Base-by-base conservation (phyloP, 805 yeast species). In the Candida tallmaniae region DNA sequence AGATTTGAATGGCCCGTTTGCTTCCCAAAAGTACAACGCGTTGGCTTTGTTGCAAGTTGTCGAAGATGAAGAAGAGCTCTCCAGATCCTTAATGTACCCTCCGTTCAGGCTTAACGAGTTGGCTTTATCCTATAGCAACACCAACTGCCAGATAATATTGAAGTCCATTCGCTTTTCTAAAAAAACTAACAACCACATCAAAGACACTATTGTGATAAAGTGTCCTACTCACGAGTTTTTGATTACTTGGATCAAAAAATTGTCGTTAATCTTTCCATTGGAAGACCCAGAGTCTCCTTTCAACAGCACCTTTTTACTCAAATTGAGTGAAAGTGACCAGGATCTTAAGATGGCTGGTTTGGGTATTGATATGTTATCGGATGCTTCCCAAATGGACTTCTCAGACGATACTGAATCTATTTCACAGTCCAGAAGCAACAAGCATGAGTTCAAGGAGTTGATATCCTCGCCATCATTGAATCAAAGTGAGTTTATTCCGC, bases 11-110 rank as follows among this genome's bases (percentile, higher is more conserved):
- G 47, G 40, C 8, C 32, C 28, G 9, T 34, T 34, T 11, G 42
- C 46, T 5, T 29, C 42, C 23, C 37, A 37, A 29, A n/a, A 23
- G 5, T 60, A 46, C 40, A 60, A 65, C 37, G 56, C 73, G 5
- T 55, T 65, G 45, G 73, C 70, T 5, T 47, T 66, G 10, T 44
- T 65, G 32, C 11, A 5, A 6, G 37, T 34, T 5, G 42, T 48
- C 3, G 37, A 55, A 12, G 53, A 55, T 6, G 27, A 31, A n/a
- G 45, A 42, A 14, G 29, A 29, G 6, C 42, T 36, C 3, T 39
- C 57, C 1, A 48, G 71, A 18, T 54, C 60, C 7, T 55, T 66
- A 22, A 35, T 66, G 41, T 65, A 47, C 41, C 71, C 73, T 6
- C 73, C 73, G 2, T 65, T 66, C 42, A 41, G 73, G 31, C 28